Evolutionary conservation across 2,329 filamentous ascomycete species (phyloP).

Genomic region (Sclerotinia spermophila): DNA sequence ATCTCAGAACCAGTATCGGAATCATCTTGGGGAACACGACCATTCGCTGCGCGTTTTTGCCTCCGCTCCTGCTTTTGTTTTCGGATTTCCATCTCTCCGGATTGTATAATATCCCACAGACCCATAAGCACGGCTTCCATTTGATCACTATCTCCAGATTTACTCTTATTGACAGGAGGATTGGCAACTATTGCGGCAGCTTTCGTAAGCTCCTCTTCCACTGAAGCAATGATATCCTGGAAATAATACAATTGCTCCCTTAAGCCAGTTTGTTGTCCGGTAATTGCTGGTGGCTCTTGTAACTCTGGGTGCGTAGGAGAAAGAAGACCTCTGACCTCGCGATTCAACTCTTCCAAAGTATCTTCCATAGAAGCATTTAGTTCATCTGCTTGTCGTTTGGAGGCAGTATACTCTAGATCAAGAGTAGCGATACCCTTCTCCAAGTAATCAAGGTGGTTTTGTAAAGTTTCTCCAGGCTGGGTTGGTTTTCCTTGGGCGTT

Average conservation of each 20-base stretch:
- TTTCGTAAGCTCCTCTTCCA: slow-evolving; percentile 40
- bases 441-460: slow-evolving; percentile 65
- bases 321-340: slow-evolving; percentile 59
- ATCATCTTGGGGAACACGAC: slow-evolving; percentile 53
- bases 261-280: slow-evolving; percentile 53
- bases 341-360: slow-evolving; percentile 60
- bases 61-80: slow-evolving; percentile 52
- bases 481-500: slow-evolving; percentile 41
- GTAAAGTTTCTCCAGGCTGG: slow-evolving; percentile 47
- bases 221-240: slow-evolving; percentile 53
- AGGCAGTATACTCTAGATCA: slow-evolving; percentile 48
- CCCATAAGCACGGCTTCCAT: slow-evolving; percentile 51
- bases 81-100: slow-evolving; percentile 51
- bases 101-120: slow-evolving; percentile 50
- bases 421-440: slow-evolving; percentile 62
- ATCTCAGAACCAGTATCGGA: slow-evolving; percentile 63
- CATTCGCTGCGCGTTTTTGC: slow-evolving; percentile 53
- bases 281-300: slow-evolving; percentile 55
- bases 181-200: slow-evolving; percentile 23
- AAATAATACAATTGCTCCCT: slow-evolving; percentile 68
- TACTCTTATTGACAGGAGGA: slow-evolving; percentile 24
- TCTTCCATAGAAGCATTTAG: slow-evolving; percentile 41
- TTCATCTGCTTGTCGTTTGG: slow-evolving; percentile 23
- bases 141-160: slow-evolving; percentile 48
- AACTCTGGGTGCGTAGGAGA: slow-evolving; percentile 46